These are phyloP conservation scores for Ceratocystis destructans DNA, from an alignment of 2,329 filamentous ascomycete species.

Conservation along the genomic window DNA sequence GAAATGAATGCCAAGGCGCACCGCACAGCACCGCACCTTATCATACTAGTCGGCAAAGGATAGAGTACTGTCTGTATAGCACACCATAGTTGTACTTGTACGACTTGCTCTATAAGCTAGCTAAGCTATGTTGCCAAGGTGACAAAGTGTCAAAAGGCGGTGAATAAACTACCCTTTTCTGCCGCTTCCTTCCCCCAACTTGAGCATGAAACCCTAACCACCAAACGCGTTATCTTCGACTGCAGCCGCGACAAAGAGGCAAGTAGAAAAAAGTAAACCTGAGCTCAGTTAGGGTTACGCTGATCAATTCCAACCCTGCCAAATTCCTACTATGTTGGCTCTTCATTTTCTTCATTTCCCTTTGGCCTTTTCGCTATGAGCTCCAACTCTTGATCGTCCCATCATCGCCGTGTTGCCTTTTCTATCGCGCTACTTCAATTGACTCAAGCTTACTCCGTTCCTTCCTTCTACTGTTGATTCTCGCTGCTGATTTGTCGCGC, in stretches of 20 bases:
- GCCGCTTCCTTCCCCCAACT: conserved; percentile 9
- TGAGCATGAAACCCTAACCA: conserved; percentile 6
- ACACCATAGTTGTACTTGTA: neutral
- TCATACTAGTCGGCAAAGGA: too few species aligned
- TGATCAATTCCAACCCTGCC: too few species aligned
- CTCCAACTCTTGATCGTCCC: neutral
- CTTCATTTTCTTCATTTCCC: neutral
- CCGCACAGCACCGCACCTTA: too few species aligned
- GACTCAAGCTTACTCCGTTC: neutral
- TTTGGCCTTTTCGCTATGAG: neutral
- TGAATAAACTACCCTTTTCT: conserved; percentile 8
- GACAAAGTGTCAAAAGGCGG: conserved; percentile 5
- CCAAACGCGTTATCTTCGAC: neutral
- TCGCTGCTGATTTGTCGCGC: neutral
- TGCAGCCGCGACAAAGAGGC: neutral
- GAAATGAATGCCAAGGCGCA: too few species aligned
- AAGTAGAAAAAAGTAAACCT: neutral
- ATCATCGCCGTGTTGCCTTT: neutral
- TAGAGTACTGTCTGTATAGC: too few species aligned
- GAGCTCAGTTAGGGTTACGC: neutral
- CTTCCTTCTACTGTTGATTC: neutral
- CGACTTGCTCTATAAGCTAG: neutral
- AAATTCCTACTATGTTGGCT: neutral
- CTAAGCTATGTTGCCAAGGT: neutral
- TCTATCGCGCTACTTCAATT: neutral